Evolutionary conservation across 2,329 filamentous ascomycete species (phyloP), one percentile per base, ranked within the genome.

Genomic region (Clarireedia monteithiana): DNA sequence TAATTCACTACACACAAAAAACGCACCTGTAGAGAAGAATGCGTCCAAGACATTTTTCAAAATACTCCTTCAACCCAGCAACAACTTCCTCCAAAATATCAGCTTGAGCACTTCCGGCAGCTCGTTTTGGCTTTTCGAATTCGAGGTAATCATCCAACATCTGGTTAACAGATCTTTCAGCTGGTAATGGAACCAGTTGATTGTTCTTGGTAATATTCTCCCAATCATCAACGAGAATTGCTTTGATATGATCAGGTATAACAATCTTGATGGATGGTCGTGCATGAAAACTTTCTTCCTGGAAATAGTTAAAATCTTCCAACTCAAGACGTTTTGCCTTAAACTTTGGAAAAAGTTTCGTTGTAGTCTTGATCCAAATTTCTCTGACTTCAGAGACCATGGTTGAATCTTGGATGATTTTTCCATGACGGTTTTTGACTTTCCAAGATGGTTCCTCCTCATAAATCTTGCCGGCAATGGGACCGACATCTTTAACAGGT

Each of bases 161-260:
- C 62, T 82, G 75, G 61, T 81, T 83, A 58, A 94, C 89, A 1
- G 92, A 84, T 51, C 86, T 82, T 27, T 79, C 77, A 48, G 90
- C 85, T 0, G 94, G 94, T 15, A 99, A 77, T 1, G 89, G 85
- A 34, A 96, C 89, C 4, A 97, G 83, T 68, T 92, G 89, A 64
- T 90, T 83, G 69, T 95, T 94, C 74, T 96, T 97, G 56, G 94
- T 99, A 59, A 99, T 85, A 66, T 96, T 95, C 72, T 99, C 94
- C 94, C 94, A 99, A 71, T 99, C 94, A 69, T 99, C 94, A 23
- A 99, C 94, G 3, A 99, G 82, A 60, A 95, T 80, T 15, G 88
- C 89, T 75, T 97, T 96, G 62, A 99, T 79, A 62, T 88, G 83
- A 68, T 97, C 94, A 0, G 94, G 91, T 61, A 97, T 84, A 50